Evolutionary conservation across 2,329 filamentous ascomycete genomes (phyloP), one percentile per base, ranked within the genome.

Genomic region (Teratosphaeria destructans): DNA sequence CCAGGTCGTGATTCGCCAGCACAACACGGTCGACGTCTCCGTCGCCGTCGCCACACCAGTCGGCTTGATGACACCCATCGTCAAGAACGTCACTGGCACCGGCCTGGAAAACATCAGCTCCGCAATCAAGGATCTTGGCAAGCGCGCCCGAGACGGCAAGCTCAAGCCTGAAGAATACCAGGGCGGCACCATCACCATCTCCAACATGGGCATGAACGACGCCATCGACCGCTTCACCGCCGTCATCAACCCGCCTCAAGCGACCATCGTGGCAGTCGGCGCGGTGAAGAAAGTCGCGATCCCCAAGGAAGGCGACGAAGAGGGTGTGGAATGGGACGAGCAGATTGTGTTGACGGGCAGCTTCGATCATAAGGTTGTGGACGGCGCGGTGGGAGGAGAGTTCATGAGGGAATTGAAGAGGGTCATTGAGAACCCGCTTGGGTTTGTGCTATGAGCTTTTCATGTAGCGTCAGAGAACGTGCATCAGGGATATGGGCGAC

Each of bases 161-260:
- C 88, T 99, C 70, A 97, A 97, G 87, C 94, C 94, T 55, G 93
- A 99, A 77, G 92, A 99, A 79, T 99, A 95, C 85, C 93, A 96
- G 82, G 94, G 94, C 59, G 94, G 94, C 75, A 95, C 90, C 75
- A 96, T 99, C 79, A 96, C 93, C 76, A 97, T 99, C 79, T 95
- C 90, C 80, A 99, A 99, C 85, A 95, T 99, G 94, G 94, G 94
- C 77, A 99, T 99, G 94, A 99, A 99, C 84, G 73, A 86, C 55
- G 93, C 94, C 56, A 87, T 99, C 64, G 92, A 97, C 79, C 85
- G 92, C 75, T 99, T 99, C 80, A 97, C 94, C 57, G 94, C 94
- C 67, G 89, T 99, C 73, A 96, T 99, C 83, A 99, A 99, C 85
- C 94, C 95, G 66, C 94, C 94, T 58, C 95, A 99, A 81, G 89